phyloP scores from a whole-genome alignment of 2,329 filamentous ascomycete species.

The Drechslera avenae region DNA sequence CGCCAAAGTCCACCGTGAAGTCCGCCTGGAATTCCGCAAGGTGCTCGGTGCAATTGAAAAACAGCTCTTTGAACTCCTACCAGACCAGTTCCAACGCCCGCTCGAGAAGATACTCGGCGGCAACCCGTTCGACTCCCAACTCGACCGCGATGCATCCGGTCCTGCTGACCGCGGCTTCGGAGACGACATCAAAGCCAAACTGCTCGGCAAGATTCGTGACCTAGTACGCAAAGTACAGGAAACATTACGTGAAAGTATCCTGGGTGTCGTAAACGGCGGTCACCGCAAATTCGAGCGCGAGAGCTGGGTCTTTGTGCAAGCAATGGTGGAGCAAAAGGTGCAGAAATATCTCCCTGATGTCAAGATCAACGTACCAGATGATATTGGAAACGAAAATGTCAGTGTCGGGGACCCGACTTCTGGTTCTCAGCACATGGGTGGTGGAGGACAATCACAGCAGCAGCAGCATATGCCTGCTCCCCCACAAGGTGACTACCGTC shows the following conservation, averaged over 20 bases:
- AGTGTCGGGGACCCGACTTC: conserved; percentile 31
- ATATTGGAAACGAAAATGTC: conserved; percentile 39
- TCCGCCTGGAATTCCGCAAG: conserved; percentile 38
- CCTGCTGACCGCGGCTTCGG: conserved; percentile 34
- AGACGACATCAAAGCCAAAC: conserved; percentile 37
- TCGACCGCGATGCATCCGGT: conserved; percentile 33
- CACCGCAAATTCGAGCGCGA: conserved; percentile 39
- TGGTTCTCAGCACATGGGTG: conserved; percentile 16
- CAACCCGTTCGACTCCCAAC: conserved; percentile 38
- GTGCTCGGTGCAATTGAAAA: conserved; percentile 37
- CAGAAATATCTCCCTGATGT: conserved; percentile 38
- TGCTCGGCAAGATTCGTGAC: conserved; percentile 33
- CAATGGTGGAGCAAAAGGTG: conserved; percentile 39
- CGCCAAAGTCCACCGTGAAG: conserved; percentile 37
- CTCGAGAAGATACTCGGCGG: conserved; percentile 39
- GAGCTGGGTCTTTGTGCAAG: conserved; percentile 40
- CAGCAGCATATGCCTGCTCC: conserved; percentile 9
- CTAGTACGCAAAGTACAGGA: conserved; percentile 37
- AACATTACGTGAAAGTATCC: conserved; percentile 36
- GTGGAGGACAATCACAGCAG: conserved; percentile 15
- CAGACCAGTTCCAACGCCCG: conserved; percentile 36
- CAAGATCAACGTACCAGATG: conserved; percentile 37
- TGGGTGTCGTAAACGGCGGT: conserved; percentile 39
- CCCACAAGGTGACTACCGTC: conserved; percentile 11
- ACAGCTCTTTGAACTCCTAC: conserved; percentile 37